Base-by-base conservation (phyloP, 2,329 filamentous ascomycete species). In the Trichoderma cornu-damae region DNA sequence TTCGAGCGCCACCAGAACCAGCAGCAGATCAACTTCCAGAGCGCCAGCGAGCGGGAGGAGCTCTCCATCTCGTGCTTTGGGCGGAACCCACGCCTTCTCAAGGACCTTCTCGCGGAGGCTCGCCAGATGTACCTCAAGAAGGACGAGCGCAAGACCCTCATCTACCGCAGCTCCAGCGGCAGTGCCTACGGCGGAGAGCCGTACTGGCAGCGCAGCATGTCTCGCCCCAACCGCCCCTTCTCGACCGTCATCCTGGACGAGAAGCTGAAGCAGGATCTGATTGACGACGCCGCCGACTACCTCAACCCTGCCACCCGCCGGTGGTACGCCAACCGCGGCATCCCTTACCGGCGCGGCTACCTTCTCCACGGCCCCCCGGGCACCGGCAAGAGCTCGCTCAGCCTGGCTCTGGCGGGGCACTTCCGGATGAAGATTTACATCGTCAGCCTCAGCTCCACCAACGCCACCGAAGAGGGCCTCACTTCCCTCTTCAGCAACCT, bases 321-420 rank as follows among this genome's bases (percentile, higher is more conserved):
- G n/a, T 96, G 90, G 89, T 96, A 96, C 68, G 79, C 86, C 0
- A 87, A 89, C 63, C 81, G 90, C 6, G 90, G 90, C 1, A 93
- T 96, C 28, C 90, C 91, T 0, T 95, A 95, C 68, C 82, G 90
- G 12, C 80, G 90, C 4, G 91, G 90, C 0, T 96, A 94, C 66
- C 80, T 96, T 0, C 83, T 96, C 14, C 78, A 92, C 62, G 90
- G 90, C 0, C 89, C 89, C 0, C 89, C 89, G 0, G 89, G 89
- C 28, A 92, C 88, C 0, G 89, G 89, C 12, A 94, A 93, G 71
- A 88, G 84, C 43, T 88, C 84, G 44, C 77, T 90, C 1, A 86
- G 82, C 61, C 79, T 90, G 40, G 87, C 87, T 0, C 77, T 89
- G 49, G 86, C 87, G 0, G 87, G 87, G 4, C 80, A 83, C 65